Percentiles rank a stretch among this genome's conserved stretches.
phyloP scores from a whole-genome alignment of 2,329 filamentous ascomycete species.

The Diaporthe longicolla region DNA sequence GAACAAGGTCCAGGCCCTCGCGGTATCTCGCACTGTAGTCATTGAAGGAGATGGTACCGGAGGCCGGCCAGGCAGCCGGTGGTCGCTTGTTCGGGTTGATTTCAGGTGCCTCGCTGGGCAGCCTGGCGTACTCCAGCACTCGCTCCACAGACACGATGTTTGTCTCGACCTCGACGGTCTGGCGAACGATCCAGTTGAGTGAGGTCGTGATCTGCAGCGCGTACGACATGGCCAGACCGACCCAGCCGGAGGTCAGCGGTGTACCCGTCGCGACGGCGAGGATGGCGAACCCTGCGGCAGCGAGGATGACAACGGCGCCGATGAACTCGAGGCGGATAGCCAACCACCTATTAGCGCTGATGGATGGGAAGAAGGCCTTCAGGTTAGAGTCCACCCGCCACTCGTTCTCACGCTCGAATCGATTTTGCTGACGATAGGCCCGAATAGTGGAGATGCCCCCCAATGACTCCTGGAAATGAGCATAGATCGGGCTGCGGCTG shows the following conservation, averaged over 20 bases:
- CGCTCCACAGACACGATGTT: conserved; percentile 99
- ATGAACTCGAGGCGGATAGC: conserved; percentile 96
- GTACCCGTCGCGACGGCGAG: conserved; percentile 80
- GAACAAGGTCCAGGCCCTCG: conserved; percentile 87
- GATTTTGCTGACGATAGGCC: conserved; percentile 88
- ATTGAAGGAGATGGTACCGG: conserved; percentile 90
- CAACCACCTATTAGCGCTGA: conserved; percentile 94
- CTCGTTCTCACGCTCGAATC: conserved; percentile 95
- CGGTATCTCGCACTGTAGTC: conserved; percentile 97
- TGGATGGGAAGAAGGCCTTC: conserved; percentile 94
- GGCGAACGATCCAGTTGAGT: conserved; percentile 98
- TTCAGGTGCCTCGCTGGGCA: conserved; percentile 95
- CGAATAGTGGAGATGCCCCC: conserved; percentile 96
- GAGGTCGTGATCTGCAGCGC: conserved; percentile 97
- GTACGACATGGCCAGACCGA: conserved; percentile 97
- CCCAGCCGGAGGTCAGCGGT: conserved; percentile 77
- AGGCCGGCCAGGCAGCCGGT: conserved; percentile 90
- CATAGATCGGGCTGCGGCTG: conserved; percentile 95
- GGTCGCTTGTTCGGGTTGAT: conserved; percentile 90
- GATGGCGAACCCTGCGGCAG: conserved; percentile 86
- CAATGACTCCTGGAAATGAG: conserved; percentile 97
- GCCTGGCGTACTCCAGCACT: conserved; percentile 91
- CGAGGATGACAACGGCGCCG: conserved; percentile 92
- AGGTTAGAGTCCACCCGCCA: conserved; percentile 97
- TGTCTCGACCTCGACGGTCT: conserved; percentile 99